These are phyloP conservation scores for Rutidosis leptorrhynchoides DNA, from an alignment of 129 eudicot species.

Conservation along the genomic window DNA sequence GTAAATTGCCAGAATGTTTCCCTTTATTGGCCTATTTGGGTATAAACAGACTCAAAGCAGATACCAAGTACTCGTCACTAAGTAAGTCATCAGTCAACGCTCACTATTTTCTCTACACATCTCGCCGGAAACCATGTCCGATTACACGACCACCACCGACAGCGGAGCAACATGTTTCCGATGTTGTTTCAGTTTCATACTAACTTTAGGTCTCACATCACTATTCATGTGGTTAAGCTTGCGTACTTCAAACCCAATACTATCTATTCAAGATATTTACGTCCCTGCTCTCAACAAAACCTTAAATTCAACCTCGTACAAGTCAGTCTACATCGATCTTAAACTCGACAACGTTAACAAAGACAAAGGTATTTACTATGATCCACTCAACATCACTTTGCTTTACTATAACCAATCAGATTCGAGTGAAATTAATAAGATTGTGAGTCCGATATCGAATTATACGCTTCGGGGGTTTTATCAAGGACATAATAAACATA, in stretches of 20 bases:
- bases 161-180: constrained; percentile 37
- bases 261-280: constrained; percentile 58
- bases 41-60: too few species aligned
- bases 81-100: too few species aligned
- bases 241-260: constrained; percentile 44
- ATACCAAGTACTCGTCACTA: too few species aligned
- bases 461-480: constrained; percentile 40
- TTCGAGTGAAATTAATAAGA: neutral
- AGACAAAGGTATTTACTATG: constrained; percentile 60
- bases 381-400: constrained; percentile 36
- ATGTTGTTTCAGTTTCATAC: constrained; percentile 47
- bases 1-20: too few species aligned
- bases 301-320: constrained; percentile 30
- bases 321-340: constrained; percentile 47
- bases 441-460: constrained; percentile 31
- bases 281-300: constrained; percentile 52
- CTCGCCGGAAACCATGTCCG: constrained; percentile 30
- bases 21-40: too few species aligned
- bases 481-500: constrained; percentile 55
- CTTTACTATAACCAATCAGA: constrained; percentile 23
- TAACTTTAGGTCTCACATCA: constrained; percentile 54
- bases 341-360: constrained; percentile 59
- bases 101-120: neutral
- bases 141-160: constrained; percentile 19
- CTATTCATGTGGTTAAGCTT: constrained; percentile 66